Base-by-base conservation (phyloP, 2,329 filamentous ascomycete genomes). In the Pseudogymnoascus sp. region DNA sequence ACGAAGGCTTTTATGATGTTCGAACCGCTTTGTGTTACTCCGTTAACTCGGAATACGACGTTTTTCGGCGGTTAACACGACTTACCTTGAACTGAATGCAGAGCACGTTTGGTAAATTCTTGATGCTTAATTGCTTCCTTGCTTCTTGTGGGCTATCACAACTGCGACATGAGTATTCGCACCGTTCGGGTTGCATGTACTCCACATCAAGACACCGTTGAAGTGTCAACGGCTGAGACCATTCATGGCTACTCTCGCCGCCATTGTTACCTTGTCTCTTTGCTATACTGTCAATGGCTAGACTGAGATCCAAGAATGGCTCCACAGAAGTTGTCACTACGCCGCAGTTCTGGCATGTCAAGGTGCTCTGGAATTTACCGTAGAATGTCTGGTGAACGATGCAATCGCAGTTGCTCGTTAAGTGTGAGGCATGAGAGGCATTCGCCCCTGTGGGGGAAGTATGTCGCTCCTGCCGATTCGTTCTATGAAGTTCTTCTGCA, bases 301-400 rank as follows among this genome's bases (percentile, higher is more conserved):
- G 80, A 72, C 89, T 95, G 10, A 98, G 84, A 73, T 97, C 93
- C 69, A 96, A 86, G 74, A 97, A 95, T 0, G 91, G 93, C 72
- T 98, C 91, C 43, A 91, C 84, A 0, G 91, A 88, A 65, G 89
- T 88, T 1, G 90, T 96, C 22, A 89, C 85, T 68, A 92, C 93
- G 64, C 87, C 83, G 75, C 93, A 98, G 70, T 89, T 89, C 71
- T 91, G 89, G 75, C 93, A 99, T 16, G 91, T 96, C 40, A 96
- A 93, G 19, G 89, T 93, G 72, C 89, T 95, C 70, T 91, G 90
- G 65, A 96, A 85, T 73, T 96, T 93, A 65, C 95, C 95, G 73
- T 93, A 96, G 72, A 97, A 97, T 0, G 91, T 93, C 72, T 93
- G 90, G 74, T 98, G 95, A 69, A 98, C 89, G 70, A 98, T 90